Percentiles rank a stretch among this genome's conserved stretches.
These are phyloP conservation scores for Fusarium tupiense DNA, from an alignment of 2,329 filamentous ascomycete genomes.

Conservation along the genomic window DNA sequence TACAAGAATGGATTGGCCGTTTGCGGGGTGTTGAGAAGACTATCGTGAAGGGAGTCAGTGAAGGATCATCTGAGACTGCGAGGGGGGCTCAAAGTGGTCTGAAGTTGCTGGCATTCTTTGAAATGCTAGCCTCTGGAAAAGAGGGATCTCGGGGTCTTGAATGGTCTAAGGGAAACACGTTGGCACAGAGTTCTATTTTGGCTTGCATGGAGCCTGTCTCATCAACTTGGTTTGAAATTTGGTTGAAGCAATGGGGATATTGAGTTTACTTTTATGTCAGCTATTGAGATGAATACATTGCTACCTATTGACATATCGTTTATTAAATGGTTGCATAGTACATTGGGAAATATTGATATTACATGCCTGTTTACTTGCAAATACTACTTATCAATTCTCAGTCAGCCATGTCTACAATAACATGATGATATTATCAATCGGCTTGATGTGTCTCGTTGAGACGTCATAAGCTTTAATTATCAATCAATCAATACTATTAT, in stretches of 20 bases:
- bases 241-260: background rate
- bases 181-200: background rate
- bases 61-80: background rate
- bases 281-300: rapidly evolving
- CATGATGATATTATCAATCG: background rate
- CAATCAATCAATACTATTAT: background rate
- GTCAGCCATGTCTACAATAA: background rate
- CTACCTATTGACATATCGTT: background rate
- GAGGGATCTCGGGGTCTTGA: background rate
- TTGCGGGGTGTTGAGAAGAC: background rate
- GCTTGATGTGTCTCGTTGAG: no score
- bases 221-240: background rate
- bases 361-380: background rate
- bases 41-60: background rate
- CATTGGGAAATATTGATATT: background rate
- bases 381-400: background rate
- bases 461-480: no score
- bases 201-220: background rate
- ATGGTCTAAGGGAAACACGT: background rate
- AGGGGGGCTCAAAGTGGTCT: background rate
- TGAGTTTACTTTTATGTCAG: background rate
- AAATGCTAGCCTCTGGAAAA: background rate
- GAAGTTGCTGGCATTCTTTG: background rate
- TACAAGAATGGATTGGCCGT: background rate
- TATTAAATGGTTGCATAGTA: no score